Conservation (phyloP, 768 basidiomycete species). For the Trametes sanguinea region DNA sequence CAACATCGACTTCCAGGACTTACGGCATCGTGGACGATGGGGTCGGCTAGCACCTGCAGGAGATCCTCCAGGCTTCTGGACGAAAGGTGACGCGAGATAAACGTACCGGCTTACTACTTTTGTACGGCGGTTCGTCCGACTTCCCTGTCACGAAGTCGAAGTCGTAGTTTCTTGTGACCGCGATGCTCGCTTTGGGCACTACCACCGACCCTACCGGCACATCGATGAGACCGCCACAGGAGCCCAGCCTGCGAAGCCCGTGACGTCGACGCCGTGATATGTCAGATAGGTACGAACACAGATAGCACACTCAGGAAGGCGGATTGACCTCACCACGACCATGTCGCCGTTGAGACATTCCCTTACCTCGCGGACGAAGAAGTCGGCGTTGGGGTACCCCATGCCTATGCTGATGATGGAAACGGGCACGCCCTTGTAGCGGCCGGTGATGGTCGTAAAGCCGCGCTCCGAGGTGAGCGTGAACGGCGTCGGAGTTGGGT, state of each 20-base stretch:
- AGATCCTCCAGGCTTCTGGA: slow-evolving; percentile 19
- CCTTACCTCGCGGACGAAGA: slow-evolving; percentile 79
- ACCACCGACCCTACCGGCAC: slow-evolving; percentile 77
- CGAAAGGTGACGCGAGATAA: slow-evolving; percentile 6
- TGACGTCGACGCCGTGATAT: slow-evolving; percentile 7
- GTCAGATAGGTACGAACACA: slow-evolving; percentile 14
- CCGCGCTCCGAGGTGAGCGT: slow-evolving; percentile 71
- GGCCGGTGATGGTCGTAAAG: slow-evolving; percentile 51
- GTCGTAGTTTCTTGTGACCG: slow-evolving; percentile 74
- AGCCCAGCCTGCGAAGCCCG: slow-evolving; percentile 62
- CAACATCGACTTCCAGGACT: slow-evolving; percentile 25
- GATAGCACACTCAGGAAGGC: not conserved
- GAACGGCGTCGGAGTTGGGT: slow-evolving; percentile 60
- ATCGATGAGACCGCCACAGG: slow-evolving; percentile 71
- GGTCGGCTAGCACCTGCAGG: slow-evolving; percentile 60
- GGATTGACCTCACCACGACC: slow-evolving; percentile 49
- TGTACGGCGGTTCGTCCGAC: slow-evolving; percentile 53
- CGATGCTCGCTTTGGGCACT: slow-evolving; percentile 66
- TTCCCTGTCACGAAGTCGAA: slow-evolving; percentile 63
- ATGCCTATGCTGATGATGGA: slow-evolving; percentile 82
- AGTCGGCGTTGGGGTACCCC: slow-evolving; percentile 83
- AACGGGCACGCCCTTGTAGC: slow-evolving; percentile 54
- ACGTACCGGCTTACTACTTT: slow-evolving; percentile 65
- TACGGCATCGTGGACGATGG: slow-evolving; percentile 52
- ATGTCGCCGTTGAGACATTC: slow-evolving; percentile 70